Evolutionary conservation across 1,284 basidiomycete species (phyloP), one percentile per base, ranked within the genome.

Genomic region (Malassezia cuniculi): DNA sequence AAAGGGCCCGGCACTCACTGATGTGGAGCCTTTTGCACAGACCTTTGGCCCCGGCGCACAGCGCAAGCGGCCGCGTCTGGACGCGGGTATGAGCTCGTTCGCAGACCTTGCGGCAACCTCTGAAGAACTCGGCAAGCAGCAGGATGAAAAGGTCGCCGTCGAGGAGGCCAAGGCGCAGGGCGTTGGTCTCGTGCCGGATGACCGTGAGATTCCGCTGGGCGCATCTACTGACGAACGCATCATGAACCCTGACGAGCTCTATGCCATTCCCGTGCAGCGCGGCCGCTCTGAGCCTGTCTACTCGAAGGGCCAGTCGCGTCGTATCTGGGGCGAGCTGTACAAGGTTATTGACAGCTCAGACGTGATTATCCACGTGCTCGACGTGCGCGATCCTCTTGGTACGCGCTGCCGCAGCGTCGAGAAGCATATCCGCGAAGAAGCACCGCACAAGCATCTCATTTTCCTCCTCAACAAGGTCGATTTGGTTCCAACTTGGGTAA

Each of bases 271-370:
- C 24, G 61, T 66, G 31, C 52, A 54, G 17, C 52, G 63, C 27
- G 63, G 63, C 3, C 52, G 63, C 21, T 62, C 59, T 22, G 61
- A 64, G 37, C 59, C 63, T 25, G 52, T 57, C 36, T 66, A 66
- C 48, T 54, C 52, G 53, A 66, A 66, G 39, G 63, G 63, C 31
- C 63, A 66, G 34, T 62, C 58, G 10, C 45, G 63, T 24, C 51
- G 93, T 39, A 97, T 99, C 52, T 97, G 94, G 72, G 89, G 85
- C 48, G 90, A 99, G 69, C 73, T 97, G 17, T 97, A 97, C 76
- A 99, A 99, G 70, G 93, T 99, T 53, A 89, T 99, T 60, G 93
- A 99, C 69, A 94, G 87, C 3, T 93, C 85, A 7, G 90, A 99
- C 66, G 86, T 97, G 31, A 78, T 99, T 49, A 76, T 97, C 27